Evolutionary conservation across 2,329 filamentous ascomycete genomes (phyloP).

Genomic region (Aspergillus oerlinghausenensis): DNA sequence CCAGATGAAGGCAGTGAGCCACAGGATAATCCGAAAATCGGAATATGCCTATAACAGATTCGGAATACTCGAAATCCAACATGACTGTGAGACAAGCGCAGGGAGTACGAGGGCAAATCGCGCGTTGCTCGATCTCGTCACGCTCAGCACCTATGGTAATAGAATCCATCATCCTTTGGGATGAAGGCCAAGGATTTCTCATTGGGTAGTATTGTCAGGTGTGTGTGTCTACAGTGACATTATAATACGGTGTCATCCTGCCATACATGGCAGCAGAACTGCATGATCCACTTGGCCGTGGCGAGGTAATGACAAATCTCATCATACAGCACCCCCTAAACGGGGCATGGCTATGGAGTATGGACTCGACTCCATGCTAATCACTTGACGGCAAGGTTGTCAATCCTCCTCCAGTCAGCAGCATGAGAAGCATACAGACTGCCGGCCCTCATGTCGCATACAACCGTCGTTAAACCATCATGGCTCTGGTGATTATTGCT

Average conservation of each 20-base stretch:
- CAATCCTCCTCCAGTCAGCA: not conserved
- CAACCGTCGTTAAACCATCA: not conserved
- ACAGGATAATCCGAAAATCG: not conserved
- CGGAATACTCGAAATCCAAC: not conserved
- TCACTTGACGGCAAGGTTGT: not conserved
- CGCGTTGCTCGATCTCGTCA: too few relatives aligned
- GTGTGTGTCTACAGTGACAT: not conserved
- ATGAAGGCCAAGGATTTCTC: not conserved
- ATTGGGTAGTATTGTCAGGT: not conserved
- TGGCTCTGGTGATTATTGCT: not conserved
- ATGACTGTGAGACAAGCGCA: not conserved
- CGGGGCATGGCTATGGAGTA: not conserved
- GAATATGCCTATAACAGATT: not conserved
- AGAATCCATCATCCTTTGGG: too few relatives aligned
- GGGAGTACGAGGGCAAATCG: too few relatives aligned
- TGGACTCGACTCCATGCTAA: not conserved
- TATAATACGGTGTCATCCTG: not conserved
- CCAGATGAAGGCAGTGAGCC: not conserved
- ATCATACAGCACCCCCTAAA: not conserved
- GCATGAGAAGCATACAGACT: not conserved
- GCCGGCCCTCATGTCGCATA: not conserved
- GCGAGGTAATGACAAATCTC: not conserved
- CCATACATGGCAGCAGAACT: not conserved
- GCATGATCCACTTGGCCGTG: not conserved
- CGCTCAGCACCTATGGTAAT: too few relatives aligned